phyloP scores from a whole-genome alignment of 495 filamentous ascomycete genomes.

The Neurospora hispaniola region DNA sequence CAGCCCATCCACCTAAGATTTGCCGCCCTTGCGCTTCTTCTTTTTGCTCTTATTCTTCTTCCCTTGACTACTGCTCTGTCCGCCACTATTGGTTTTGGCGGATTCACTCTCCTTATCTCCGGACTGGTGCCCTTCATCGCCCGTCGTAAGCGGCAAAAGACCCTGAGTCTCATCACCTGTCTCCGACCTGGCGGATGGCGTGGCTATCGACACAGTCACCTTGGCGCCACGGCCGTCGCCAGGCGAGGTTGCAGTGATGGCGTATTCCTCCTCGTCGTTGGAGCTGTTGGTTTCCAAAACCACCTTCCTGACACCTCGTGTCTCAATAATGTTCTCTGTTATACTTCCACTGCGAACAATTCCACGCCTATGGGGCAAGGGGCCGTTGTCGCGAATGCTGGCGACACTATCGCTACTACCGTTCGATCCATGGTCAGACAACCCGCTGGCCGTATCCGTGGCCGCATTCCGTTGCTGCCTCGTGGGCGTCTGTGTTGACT shows the following conservation, averaged over 20 bases:
- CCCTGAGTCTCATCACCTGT: constrained; percentile 9
- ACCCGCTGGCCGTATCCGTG: constrained; percentile 12
- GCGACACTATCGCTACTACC: constrained; percentile 14
- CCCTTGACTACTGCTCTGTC: constrained; percentile 6
- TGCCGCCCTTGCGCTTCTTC: constrained; percentile 35
- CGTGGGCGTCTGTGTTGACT: background rate
- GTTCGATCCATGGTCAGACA: background rate
- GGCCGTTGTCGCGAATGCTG: constrained; percentile 10
- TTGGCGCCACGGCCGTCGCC: constrained; percentile 4
- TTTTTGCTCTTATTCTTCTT: constrained; percentile 27
- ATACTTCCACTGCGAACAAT: constrained; percentile 75
- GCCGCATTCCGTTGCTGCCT: constrained; percentile 11
- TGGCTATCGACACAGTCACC: background rate
- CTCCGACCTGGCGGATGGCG: background rate
- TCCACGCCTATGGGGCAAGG: constrained; percentile 31
- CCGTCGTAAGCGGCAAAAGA: constrained; percentile 2
- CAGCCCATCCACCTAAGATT: constrained; percentile 23
- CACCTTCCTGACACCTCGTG: constrained; percentile 74
- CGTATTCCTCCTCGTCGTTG: constrained; percentile 23
- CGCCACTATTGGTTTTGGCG: background rate
- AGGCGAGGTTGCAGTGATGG: constrained; percentile 4
- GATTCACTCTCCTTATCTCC: constrained; percentile 10
- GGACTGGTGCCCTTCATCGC: constrained; percentile 4
- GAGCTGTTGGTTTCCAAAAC: constrained; percentile 63
- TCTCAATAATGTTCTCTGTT: constrained; percentile 75